Percentiles rank a stretch among this genome's conserved stretches.
Conservation (phyloP, 2,329 filamentous ascomycete genomes). For the Colletotrichum tofieldiae region DNA sequence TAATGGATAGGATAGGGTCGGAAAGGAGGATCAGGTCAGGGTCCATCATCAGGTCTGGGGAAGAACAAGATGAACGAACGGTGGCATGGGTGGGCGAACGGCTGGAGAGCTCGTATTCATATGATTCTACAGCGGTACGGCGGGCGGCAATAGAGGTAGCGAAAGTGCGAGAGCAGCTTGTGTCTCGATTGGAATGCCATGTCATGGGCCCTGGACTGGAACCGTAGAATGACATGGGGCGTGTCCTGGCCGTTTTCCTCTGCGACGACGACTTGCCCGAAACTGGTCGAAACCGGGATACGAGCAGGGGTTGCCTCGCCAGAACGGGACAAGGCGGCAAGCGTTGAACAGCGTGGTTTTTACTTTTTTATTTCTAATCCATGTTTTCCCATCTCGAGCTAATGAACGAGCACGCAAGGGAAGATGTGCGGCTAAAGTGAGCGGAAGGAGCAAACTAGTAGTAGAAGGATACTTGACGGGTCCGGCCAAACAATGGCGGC, state of each 20-base stretch:
- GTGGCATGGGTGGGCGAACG: constrained; percentile 5
- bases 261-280: constrained; percentile 34
- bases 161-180: not conserved
- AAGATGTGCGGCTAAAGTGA: not conserved
- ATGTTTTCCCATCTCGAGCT: not conserved
- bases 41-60: constrained; percentile 22
- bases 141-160: constrained; percentile 29
- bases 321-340: constrained; percentile 25
- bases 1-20: not conserved
- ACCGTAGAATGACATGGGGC: constrained; percentile 31
- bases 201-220: constrained; percentile 34
- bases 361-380: not conserved
- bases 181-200: constrained; percentile 31
- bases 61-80: constrained; percentile 16
- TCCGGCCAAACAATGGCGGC: not conserved
- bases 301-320: constrained; percentile 23
- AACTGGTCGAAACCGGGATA: constrained; percentile 40
- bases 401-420: not conserved
- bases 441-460: not conserved
- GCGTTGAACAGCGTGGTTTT: not conserved
- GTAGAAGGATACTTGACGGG: not conserved
- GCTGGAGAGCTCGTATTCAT: constrained; percentile 41
- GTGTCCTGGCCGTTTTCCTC: constrained; percentile 22
- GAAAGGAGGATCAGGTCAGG: constrained; percentile 18
- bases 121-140: constrained; percentile 32